Percentiles rank a stretch among this genome's conserved stretches.
These are phyloP conservation scores for Triticum turgidum DNA, from an alignment of 176 grass and related monocot species.

Conservation along the genomic window DNA sequence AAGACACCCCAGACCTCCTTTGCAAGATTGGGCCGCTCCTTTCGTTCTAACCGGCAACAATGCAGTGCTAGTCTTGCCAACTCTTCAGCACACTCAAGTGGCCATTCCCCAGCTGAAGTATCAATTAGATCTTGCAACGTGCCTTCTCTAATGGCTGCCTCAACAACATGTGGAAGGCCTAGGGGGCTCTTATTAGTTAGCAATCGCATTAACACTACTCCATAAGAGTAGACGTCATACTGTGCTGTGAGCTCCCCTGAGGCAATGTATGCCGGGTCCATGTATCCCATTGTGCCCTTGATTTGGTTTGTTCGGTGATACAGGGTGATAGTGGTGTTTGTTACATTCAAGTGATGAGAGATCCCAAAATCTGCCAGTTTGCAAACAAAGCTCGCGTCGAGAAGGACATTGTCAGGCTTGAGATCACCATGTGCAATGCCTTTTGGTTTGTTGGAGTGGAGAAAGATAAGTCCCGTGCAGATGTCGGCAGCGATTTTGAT, in stretches of 20 bases:
- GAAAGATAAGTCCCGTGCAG: conserved; percentile 63
- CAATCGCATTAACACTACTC: conserved; percentile 62
- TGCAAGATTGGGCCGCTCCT: conserved; percentile 51
- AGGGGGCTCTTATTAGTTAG: conserved; percentile 51
- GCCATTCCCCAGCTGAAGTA: conserved; percentile 57
- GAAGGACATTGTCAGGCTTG: conserved; percentile 40
- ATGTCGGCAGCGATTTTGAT: conserved; percentile 52
- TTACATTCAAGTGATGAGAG: too few relatives aligned
- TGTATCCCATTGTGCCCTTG: conserved; percentile 63
- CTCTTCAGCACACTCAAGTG: conserved; percentile 23
- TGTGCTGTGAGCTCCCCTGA: conserved; percentile 63
- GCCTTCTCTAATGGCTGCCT: conserved; percentile 32
- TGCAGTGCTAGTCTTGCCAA: conserved; percentile 46
- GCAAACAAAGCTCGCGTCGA: too few relatives aligned
- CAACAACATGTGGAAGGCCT: conserved; percentile 32
- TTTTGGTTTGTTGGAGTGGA: conserved; percentile 52
- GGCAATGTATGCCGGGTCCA: conserved; percentile 59
- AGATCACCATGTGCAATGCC: conserved; percentile 66
- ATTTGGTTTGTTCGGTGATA: conserved; percentile 8
- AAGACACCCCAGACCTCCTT: conserved; percentile 54
- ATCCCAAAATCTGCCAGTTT: too few relatives aligned
- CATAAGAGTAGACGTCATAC: conserved; percentile 70
- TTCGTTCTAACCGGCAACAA: conserved; percentile 44
- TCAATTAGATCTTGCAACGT: conserved; percentile 45
- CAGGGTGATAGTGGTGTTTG: too few relatives aligned